Evolutionary conservation across 306 rosid genomes (phyloP).

Genomic region (Prinsepia uniflora): DNA sequence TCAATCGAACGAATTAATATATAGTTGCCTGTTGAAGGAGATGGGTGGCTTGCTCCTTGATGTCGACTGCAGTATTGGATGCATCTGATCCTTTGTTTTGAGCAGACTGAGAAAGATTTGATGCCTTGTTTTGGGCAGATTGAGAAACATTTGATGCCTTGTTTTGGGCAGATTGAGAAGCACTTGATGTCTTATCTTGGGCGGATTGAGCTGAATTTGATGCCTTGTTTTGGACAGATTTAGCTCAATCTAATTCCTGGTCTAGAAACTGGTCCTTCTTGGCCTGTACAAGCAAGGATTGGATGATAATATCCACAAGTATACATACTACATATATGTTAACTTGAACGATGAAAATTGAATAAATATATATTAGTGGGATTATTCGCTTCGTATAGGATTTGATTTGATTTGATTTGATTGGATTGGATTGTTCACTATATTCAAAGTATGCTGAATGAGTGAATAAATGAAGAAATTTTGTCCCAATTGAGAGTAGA

Average conservation of each 20-base stretch:
- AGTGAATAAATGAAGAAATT: too few species aligned
- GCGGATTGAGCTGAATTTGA: constrained; percentile 19
- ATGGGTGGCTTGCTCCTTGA: constrained; percentile 39
- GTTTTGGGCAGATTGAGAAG: constrained; percentile 13
- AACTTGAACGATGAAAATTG: neutral
- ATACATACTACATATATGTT: too few species aligned
- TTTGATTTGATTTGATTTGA: too few species aligned
- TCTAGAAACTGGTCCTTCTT: constrained; percentile 33
- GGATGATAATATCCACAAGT: neutral
- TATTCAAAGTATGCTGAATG: too few species aligned
- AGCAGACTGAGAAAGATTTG: neutral
- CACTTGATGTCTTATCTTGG: constrained; percentile 12
- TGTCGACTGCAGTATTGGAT: constrained; percentile 23
- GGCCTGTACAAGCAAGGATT: constrained; percentile 11
- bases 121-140: constrained; percentile 22
- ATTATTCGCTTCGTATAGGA: too few species aligned
- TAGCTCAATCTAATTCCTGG: constrained; percentile 17
- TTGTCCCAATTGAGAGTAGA: too few species aligned
- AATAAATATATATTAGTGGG: too few species aligned
- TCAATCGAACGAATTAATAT: too few species aligned
- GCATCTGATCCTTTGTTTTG: constrained; percentile 26
- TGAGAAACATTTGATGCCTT: constrained; percentile 23
- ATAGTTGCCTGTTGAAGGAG: constrained; percentile 46
- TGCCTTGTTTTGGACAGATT: constrained; percentile 16
- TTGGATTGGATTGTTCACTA: too few species aligned